Evolutionary conservation across 345 rosid genomes (phyloP), one percentile per base, ranked within the genome.

Genomic region (Dovyalis caffra): DNA sequence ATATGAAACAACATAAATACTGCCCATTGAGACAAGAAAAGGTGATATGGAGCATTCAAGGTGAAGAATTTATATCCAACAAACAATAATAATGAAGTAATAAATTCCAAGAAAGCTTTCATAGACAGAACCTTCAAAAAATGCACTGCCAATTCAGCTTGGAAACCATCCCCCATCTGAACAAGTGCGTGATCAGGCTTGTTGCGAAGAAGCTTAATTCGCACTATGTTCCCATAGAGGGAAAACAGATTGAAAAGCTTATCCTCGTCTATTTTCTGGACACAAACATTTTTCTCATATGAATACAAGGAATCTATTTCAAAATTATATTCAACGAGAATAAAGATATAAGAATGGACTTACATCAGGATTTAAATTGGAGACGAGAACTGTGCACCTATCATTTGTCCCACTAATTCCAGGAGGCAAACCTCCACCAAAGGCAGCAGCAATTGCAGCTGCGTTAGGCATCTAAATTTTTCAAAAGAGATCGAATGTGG

Each of bases 141-240:
- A 77, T 95, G 98, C 76, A 93, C 98, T 3, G 98, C 99, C 77
- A 95, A 84, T 76, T 95, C 99, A 65, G 99, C 91, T 81, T 93
- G 99, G 78, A 95, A 91, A 64, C 99, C 99, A 76, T 95, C 99
- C 2, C 93, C 98, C 99, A 95, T 89, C 89, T 95, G 97, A 81
- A 95, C 90, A 40, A 95, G 95, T 18, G 99, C 99, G 80, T 95
- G 99, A 78, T 95, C 99, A 12, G 98, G 97, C 83, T 95, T 95
- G 81, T 91, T 93, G 58, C 90, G 98, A 53, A 95, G 97, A 85
- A 91, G 87, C 79, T 95, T 95, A 64, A 95, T 93, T 73, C 97
- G 89, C 81, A 90, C 86, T 77, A 95, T 95, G 83, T 95, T 95
- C 70, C 99, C 99, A 68, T 95, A 95, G 45, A 95, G 90, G 40